A percentile compares a stretch with the other conserved stretches of the same genome.
These are phyloP conservation scores for Edaphochlamys debaryana DNA, from an alignment of 139 green algal species.

Conservation along the genomic window DNA sequence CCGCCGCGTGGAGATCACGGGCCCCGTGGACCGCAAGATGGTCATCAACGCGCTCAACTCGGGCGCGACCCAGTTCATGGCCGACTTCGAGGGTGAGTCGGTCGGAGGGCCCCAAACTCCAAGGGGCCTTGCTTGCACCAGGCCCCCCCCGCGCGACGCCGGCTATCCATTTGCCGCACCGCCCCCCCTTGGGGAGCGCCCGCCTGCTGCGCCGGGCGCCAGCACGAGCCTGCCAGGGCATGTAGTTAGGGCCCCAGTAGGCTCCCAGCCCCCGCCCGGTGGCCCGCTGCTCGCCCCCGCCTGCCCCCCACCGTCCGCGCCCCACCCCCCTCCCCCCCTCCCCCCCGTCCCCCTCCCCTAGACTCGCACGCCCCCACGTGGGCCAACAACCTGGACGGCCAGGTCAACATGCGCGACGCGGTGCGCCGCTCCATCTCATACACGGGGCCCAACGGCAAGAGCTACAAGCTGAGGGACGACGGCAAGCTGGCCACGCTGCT, in stretches of 20 bases:
- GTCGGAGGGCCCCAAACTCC: not conserved
- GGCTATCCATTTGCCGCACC: too few species aligned
- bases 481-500: slow-evolving; percentile 68
- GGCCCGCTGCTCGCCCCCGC: too few species aligned
- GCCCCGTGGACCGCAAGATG: slow-evolving; percentile 91
- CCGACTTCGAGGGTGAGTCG: slow-evolving; percentile 79
- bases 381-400: slow-evolving; percentile 79
- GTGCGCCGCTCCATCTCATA: slow-evolving; percentile 71
- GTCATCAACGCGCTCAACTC: slow-evolving; percentile 92
- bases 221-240: too few species aligned
- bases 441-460: slow-evolving; percentile 73
- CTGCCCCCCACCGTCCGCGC: too few species aligned
- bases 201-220: too few species aligned
- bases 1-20: slow-evolving; percentile 90
- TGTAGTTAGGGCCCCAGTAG: too few species aligned
- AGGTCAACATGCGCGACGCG: slow-evolving; percentile 81
- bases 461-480: slow-evolving; percentile 63
- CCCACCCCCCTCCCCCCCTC: not conserved
- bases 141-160: too few species aligned
- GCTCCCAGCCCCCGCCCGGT: too few species aligned
- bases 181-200: too few species aligned
- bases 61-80: slow-evolving; percentile 88
- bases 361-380: slow-evolving; percentile 89
- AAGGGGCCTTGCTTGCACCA: too few species aligned
- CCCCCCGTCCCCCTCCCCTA: slow-evolving; percentile 26